Evolutionary conservation across 345 rosid genomes (phyloP).

Genomic region (Rhodamnia rubescens): DNA sequence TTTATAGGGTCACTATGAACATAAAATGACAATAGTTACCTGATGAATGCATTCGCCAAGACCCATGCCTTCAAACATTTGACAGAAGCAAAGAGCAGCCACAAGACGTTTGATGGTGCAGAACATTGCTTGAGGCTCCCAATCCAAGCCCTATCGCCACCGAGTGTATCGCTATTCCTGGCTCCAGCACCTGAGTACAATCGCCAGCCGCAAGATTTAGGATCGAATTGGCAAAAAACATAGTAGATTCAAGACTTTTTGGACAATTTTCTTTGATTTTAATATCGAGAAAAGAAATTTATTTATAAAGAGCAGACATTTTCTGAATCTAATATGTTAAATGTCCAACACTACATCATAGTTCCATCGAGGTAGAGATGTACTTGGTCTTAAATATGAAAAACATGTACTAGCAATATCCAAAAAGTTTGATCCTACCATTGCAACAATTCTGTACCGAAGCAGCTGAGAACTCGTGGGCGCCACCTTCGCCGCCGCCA

Average conservation of each 20-base stretch:
- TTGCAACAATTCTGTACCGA: neutral
- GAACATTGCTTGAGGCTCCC: constrained; percentile 50
- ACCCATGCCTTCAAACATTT: constrained; percentile 72
- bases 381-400: neutral
- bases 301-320: too few species aligned
- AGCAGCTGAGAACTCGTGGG: neutral
- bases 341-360: too few species aligned
- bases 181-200: constrained; percentile 37
- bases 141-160: constrained; percentile 51
- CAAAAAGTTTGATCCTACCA: neutral
- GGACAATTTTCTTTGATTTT: too few species aligned
- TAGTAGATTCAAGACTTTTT: too few species aligned
- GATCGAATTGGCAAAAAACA: too few species aligned
- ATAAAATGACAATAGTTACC: constrained; percentile 1
- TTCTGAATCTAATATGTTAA: too few species aligned
- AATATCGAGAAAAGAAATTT: too few species aligned
- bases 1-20: neutral
- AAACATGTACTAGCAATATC: neutral
- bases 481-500: neutral
- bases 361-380: neutral
- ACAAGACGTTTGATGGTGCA: constrained; percentile 36
- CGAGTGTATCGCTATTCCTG: constrained; percentile 63
- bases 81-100: constrained; percentile 65
- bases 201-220: too few species aligned
- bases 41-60: constrained; percentile 61